Evolutionary conservation across 148 eudicot genomes (phyloP).

Genomic region (Drosera capensis): DNA sequence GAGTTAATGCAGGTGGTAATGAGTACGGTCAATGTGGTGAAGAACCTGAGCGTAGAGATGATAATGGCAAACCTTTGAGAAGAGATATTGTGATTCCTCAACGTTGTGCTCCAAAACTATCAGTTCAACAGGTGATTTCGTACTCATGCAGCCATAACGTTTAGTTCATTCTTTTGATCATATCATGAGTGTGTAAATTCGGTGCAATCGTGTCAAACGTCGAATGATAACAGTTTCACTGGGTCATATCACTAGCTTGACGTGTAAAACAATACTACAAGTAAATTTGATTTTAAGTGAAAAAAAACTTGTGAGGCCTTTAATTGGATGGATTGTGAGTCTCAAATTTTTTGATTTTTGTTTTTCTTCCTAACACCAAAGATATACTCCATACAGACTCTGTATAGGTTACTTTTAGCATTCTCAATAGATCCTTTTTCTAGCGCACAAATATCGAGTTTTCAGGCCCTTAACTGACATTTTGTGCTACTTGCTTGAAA

Average conservation of each 20-base stretch:
- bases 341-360: no score
- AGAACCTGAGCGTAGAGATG: conserved; percentile 82
- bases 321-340: no score
- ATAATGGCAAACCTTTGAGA: conserved; percentile 56
- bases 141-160: neutral
- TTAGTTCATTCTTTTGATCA: no score
- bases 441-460: neutral
- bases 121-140: conserved; percentile 65
- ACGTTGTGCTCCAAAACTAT: conserved; percentile 81
- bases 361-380: no score
- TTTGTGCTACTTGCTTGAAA: conserved; percentile 4
- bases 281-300: no score
- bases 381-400: no score
- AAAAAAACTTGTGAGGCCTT: no score
- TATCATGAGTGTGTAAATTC: no score
- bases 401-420: neutral
- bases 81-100: conserved; percentile 88
- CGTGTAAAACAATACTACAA: no score
- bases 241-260: no score
- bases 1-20: conserved; percentile 60
- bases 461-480: neutral
- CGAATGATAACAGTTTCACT: no score
- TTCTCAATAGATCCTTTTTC: neutral
- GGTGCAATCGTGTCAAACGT: no score
- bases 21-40: conserved; percentile 99